Conservation (phyloP, 768 basidiomycete species). For the Lactarius sp. region DNA sequence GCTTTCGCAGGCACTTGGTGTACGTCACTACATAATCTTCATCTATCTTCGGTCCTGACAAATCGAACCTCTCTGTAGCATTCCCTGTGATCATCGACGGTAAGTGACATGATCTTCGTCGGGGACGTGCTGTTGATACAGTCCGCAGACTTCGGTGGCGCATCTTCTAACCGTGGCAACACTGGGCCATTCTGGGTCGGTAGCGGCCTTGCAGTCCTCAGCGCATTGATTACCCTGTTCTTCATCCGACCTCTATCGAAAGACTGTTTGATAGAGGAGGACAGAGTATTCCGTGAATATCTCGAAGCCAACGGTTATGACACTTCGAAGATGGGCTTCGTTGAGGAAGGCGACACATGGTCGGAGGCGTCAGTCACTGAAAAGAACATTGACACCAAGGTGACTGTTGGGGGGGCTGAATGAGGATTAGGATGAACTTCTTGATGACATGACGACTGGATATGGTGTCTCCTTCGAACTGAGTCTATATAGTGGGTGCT, state of each 20-base stretch:
- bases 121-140: conserved; percentile 1
- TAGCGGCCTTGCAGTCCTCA: conserved; percentile 76
- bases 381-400: conserved; percentile 20
- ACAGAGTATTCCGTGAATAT: conserved; percentile 76
- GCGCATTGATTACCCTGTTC: conserved; percentile 66
- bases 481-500: neutral
- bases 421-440: neutral
- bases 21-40: conserved; percentile 32
- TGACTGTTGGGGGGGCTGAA: neutral
- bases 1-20: conserved; percentile 82
- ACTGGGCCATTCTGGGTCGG: conserved; percentile 88
- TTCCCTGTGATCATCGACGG: conserved; percentile 65
- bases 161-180: conserved; percentile 48
- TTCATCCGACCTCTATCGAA: conserved; percentile 69
- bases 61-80: conserved; percentile 34
- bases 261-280: conserved; percentile 79
- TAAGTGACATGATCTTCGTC: conserved; percentile 28
- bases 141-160: conserved; percentile 55
- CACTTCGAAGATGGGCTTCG: conserved; percentile 63
- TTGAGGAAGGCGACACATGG: conserved; percentile 28
- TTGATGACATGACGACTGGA: neutral
- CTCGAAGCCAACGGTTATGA: conserved; percentile 77
- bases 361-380: conserved; percentile 23
- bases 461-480: neutral
- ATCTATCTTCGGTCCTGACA: neutral